These are phyloP conservation scores for Leptographium wingfieldii DNA, from an alignment of 2,329 filamentous ascomycete species.

Conservation along the genomic window DNA sequence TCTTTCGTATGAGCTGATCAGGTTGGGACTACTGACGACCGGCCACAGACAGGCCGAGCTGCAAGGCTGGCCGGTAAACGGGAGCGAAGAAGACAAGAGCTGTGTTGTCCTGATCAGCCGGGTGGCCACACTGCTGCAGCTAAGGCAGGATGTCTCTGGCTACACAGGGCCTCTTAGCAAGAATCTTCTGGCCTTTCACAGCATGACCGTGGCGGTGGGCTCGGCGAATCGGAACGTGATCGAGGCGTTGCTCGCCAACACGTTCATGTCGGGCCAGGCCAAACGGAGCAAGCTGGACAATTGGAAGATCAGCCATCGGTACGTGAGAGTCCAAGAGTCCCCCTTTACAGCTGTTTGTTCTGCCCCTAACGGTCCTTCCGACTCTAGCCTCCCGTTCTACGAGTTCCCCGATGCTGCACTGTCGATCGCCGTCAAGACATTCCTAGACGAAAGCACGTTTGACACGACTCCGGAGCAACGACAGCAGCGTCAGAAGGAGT, in stretches of 20 bases:
- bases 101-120: conserved; percentile 76
- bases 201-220: conserved; percentile 67
- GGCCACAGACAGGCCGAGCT: conserved; percentile 45
- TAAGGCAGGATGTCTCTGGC: conserved; percentile 73
- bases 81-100: conserved; percentile 58
- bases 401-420: conserved; percentile 59
- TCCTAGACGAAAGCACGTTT: conserved; percentile 47
- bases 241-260: conserved; percentile 67
- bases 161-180: conserved; percentile 92
- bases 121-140: conserved; percentile 67
- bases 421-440: conserved; percentile 69
- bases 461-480: conserved; percentile 35
- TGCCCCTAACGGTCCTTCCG: not conserved
- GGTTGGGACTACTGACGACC: conserved; percentile 64
- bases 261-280: conserved; percentile 72
- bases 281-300: conserved; percentile 56
- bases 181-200: conserved; percentile 76
- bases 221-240: conserved; percentile 69
- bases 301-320: conserved; percentile 60
- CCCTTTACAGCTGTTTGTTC: not conserved
- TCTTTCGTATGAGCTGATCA: conserved; percentile 73
- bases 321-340: conserved; percentile 19
- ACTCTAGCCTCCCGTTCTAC: conserved; percentile 12
- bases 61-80: conserved; percentile 42
- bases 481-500: conserved; percentile 31